A percentile compares a stretch with the other conserved stretches of the same genome.
Conservation (phyloP, 1,284 basidiomycete species). For the Puccinia hordei region DNA sequence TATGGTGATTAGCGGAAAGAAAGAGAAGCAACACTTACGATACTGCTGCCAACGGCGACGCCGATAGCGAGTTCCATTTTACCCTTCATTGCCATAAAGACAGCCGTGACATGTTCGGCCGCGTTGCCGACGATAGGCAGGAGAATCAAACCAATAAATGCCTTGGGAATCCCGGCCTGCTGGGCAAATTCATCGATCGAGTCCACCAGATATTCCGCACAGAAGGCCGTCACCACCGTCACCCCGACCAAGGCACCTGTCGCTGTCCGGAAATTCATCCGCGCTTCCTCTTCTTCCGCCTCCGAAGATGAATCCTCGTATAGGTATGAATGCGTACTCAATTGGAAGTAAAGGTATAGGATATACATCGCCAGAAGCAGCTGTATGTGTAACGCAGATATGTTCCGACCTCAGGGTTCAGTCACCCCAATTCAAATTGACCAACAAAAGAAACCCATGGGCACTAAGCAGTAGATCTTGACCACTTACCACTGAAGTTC, state of each 20-base stretch:
- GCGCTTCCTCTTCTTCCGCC: conserved; percentile 63
- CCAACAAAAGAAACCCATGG: no score
- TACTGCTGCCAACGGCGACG: conserved; percentile 82
- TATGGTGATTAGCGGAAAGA: conserved; percentile 13
- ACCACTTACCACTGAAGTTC: conserved; percentile 68
- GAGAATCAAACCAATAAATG: conserved; percentile 80
- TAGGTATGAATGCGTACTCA: conserved; percentile 65
- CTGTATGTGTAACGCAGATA: conserved; percentile 54
- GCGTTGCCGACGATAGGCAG: conserved; percentile 81
- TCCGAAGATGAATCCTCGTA: conserved; percentile 63
- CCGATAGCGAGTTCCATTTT: conserved; percentile 85
- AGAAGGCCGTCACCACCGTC: conserved; percentile 80
- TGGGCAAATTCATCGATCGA: conserved; percentile 86
- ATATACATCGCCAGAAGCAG: conserved; percentile 79
- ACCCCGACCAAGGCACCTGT: conserved; percentile 65
- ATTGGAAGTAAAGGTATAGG: conserved; percentile 65
- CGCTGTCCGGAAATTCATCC: conserved; percentile 73
- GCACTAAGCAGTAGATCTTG: background rate
- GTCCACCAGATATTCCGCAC: conserved; percentile 81
- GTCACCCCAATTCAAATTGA: no score
- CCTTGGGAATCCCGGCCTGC: conserved; percentile 76
- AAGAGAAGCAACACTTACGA: conserved; percentile 71
- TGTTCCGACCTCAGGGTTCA: no score
- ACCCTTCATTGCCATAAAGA: conserved; percentile 87
- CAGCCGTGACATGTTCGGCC: conserved; percentile 80